A percentile compares a stretch with the other conserved stretches of the same genome.
Conservation (phyloP, 202 grass and related monocot genomes). For the Saccharum hybrid region DNA sequence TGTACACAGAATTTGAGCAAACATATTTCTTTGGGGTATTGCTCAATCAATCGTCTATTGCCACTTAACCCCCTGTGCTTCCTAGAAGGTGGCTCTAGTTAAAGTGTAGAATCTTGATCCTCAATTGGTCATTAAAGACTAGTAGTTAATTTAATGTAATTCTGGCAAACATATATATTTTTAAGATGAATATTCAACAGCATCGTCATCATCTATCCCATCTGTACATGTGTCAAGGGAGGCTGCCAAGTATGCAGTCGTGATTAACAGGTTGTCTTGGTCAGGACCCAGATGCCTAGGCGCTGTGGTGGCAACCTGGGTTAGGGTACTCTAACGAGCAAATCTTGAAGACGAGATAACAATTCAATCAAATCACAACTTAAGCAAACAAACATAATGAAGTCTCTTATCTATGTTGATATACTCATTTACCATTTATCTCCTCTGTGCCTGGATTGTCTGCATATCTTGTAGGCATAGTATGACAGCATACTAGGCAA, state of each 20-base stretch:
- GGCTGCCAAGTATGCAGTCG: neutral
- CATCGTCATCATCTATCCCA: neutral
- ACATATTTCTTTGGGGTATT: neutral
- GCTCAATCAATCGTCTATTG: neutral
- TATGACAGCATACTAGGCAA: conserved; percentile 6
- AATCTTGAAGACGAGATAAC: neutral
- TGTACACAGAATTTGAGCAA: neutral
- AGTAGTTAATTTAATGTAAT: too few species aligned
- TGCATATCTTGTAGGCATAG: conserved; percentile 2
- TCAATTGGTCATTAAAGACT: too few species aligned
- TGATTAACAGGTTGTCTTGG: neutral
- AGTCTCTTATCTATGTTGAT: conserved; percentile 21
- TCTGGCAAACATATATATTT: neutral
- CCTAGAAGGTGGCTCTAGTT: too few species aligned
- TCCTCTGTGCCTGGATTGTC: conserved; percentile 5
- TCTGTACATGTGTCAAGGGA: neutral
- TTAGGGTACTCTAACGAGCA: neutral
- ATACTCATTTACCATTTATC: neutral
- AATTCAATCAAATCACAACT: neutral
- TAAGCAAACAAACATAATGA: conserved; percentile 1
- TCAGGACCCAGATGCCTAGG: neutral
- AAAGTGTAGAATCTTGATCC: too few species aligned
- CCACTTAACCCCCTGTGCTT: neutral
- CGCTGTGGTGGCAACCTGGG: neutral
- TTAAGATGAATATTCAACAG: neutral